phyloP scores from a whole-genome alignment of 805 yeast genomes.

The Zygotorulaspora chibaensis region DNA sequence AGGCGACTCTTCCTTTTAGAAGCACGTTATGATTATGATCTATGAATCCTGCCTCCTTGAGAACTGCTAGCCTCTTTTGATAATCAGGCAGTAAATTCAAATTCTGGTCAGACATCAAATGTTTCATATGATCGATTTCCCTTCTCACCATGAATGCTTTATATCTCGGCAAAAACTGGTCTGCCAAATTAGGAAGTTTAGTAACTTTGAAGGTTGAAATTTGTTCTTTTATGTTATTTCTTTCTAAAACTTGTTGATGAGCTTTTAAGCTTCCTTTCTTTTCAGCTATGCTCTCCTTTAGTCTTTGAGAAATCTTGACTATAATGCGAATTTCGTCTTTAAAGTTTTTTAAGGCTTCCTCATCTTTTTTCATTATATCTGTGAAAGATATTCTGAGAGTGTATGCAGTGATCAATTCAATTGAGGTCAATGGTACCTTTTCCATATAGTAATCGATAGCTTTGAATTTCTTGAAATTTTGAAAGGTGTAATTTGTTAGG shows the following conservation, averaged over 20 bases:
- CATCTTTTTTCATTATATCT: conserved; percentile 27
- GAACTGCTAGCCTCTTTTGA: conserved; percentile 78
- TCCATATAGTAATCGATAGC: conserved; percentile 32
- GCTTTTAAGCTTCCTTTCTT: conserved; percentile 30
- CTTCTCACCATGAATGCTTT: conserved; percentile 43
- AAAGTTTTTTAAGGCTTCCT: conserved; percentile 22
- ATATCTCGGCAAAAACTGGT: conserved; percentile 44
- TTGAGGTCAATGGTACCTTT: conserved; percentile 25
- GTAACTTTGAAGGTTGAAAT: conserved; percentile 21
- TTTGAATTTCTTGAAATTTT: conserved; percentile 29
- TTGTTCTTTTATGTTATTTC: conserved; percentile 26
- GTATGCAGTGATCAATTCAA: conserved; percentile 31
- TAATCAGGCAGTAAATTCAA: conserved; percentile 89
- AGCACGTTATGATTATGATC: conserved; percentile 64
- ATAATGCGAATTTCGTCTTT: conserved; percentile 24
- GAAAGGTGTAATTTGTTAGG: conserved; percentile 25
- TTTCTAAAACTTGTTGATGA: conserved; percentile 29
- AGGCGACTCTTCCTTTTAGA: conserved; percentile 88
- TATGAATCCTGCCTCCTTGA: conserved; percentile 74
- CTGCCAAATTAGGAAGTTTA: conserved; percentile 42
- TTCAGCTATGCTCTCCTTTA: conserved; percentile 28
- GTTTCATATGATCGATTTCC: conserved; percentile 53
- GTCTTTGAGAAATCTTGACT: conserved; percentile 20
- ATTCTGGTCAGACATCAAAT: conserved; percentile 77
- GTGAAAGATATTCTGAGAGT: conserved; percentile 26